Conservation (phyloP, 345 rosid genomes). For the Angophora floribunda region DNA sequence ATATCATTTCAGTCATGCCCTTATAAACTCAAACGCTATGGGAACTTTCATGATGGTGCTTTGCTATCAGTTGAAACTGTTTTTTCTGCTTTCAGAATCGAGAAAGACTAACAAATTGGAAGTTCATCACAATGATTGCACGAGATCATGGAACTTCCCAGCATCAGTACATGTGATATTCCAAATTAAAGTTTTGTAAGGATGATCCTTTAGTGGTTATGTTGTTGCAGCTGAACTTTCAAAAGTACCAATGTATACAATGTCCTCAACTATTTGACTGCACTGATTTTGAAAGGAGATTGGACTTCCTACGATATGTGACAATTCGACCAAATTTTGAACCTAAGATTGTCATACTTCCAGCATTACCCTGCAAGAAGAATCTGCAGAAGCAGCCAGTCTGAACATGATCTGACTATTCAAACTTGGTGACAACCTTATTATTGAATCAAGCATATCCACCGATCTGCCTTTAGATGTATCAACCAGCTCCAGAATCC, state of each 20-base stretch:
- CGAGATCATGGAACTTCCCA: not conserved
- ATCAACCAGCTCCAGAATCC: not conserved
- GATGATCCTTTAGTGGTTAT: not conserved
- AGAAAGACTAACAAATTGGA: not conserved
- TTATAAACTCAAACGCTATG: not conserved
- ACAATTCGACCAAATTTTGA: not conserved
- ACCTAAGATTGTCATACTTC: not conserved
- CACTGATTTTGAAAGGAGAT: not conserved
- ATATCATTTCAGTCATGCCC: not conserved
- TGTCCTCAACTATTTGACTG: not conserved
- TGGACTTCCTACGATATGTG: not conserved
- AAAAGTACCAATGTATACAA: not conserved
- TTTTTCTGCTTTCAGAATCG: not conserved
- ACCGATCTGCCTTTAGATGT: not conserved
- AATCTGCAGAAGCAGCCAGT: not conserved
- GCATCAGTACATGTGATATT: not conserved
- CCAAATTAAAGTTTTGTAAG: not conserved
- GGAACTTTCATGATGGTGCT: not conserved
- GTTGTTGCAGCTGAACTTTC: not conserved
- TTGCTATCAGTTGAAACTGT: not conserved
- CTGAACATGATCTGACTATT: not conserved
- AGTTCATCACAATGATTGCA: not conserved
- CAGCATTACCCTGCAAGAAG: not conserved
- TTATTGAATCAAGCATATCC: not conserved
- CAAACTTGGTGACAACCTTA: not conserved